Conservation (phyloP, 2,329 filamentous ascomycete species). For the Daldinia sp. region DNA sequence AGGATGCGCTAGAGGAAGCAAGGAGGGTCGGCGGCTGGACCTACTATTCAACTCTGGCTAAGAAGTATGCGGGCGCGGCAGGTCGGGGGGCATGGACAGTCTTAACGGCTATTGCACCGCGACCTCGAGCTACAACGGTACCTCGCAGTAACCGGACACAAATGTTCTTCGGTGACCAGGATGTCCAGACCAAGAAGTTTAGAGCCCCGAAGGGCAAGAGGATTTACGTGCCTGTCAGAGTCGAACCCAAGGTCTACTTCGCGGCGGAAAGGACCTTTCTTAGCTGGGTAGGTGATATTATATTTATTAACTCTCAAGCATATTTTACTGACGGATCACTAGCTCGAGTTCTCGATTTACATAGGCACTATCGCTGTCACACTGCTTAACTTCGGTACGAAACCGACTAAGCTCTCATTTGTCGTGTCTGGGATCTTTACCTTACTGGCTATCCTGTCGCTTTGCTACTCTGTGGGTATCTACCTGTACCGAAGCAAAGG, state of each 20-base stretch:
- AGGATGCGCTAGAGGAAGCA: conserved; percentile 82
- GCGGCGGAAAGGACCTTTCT: conserved; percentile 96
- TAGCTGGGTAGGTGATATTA: conserved; percentile 77
- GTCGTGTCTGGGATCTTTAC: conserved; percentile 83
- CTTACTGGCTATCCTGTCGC: conserved; percentile 77
- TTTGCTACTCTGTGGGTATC: conserved; percentile 85
- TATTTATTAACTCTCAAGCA: conserved; percentile 5
- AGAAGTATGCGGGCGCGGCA: conserved; percentile 58
- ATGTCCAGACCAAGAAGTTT: conserved; percentile 71
- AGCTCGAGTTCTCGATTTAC: conserved; percentile 97
- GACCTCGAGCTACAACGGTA: conserved; percentile 67
- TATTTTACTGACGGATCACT: conserved; percentile 5
- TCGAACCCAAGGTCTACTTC: conserved; percentile 98
- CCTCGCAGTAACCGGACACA: conserved; percentile 67
- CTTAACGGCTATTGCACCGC: conserved; percentile 65
- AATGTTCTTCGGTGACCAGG: conserved; percentile 65
- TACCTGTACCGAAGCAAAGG: conserved; percentile 90
- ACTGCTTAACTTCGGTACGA: conserved; percentile 81
- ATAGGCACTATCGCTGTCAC: conserved; percentile 88
- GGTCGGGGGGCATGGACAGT: conserved; percentile 58
- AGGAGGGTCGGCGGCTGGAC: conserved; percentile 79
- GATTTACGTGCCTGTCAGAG: conserved; percentile 94
- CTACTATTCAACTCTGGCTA: conserved; percentile 74
- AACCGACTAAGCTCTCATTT: conserved; percentile 70
- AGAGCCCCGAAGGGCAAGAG: conserved; percentile 85